These are phyloP conservation scores for Mucor piriformis DNA, from an alignment of 371 early-diverging fungal genomes.

Conservation along the genomic window DNA sequence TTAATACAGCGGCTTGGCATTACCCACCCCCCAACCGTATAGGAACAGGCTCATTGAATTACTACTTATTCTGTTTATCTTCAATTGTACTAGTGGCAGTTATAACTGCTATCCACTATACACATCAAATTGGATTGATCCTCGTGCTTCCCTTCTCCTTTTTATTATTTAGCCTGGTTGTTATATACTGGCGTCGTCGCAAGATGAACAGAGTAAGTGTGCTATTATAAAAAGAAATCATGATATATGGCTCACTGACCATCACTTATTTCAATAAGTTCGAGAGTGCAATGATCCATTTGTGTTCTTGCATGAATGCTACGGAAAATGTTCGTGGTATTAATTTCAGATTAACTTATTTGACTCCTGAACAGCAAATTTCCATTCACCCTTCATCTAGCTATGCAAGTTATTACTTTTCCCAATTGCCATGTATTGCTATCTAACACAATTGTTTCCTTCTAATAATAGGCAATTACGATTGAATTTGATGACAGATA, in stretches of 20 bases:
- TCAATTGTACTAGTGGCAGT: slow-evolving; percentile 22
- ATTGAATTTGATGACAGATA: slow-evolving; percentile 50
- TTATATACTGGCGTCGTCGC: slow-evolving; percentile 31
- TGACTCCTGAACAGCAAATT: slow-evolving; percentile 31
- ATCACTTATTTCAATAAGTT: slow-evolving; percentile 20
- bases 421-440: no score
- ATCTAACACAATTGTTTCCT: no score
- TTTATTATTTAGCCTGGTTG: slow-evolving; percentile 19
- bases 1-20: slow-evolving; percentile 34
- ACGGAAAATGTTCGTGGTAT: slow-evolving; percentile 56
- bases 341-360: slow-evolving; percentile 37
- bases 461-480: slow-evolving; percentile 35
- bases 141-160: slow-evolving; percentile 32
- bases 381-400: slow-evolving; percentile 18
- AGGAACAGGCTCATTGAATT: slow-evolving; percentile 19
- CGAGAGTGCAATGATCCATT: slow-evolving; percentile 35
- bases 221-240: background rate
- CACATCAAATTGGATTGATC: slow-evolving; percentile 30
- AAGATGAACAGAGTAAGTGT: slow-evolving; percentile 32
- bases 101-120: slow-evolving; percentile 32
- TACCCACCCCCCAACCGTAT: slow-evolving; percentile 35
- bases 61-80: slow-evolving; percentile 13
- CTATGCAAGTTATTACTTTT: slow-evolving; percentile 45
- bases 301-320: slow-evolving; percentile 50
- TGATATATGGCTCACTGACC: background rate